Base-by-base conservation (phyloP, 2,329 filamentous ascomycete genomes). In the Exophiala aquamarina region DNA sequence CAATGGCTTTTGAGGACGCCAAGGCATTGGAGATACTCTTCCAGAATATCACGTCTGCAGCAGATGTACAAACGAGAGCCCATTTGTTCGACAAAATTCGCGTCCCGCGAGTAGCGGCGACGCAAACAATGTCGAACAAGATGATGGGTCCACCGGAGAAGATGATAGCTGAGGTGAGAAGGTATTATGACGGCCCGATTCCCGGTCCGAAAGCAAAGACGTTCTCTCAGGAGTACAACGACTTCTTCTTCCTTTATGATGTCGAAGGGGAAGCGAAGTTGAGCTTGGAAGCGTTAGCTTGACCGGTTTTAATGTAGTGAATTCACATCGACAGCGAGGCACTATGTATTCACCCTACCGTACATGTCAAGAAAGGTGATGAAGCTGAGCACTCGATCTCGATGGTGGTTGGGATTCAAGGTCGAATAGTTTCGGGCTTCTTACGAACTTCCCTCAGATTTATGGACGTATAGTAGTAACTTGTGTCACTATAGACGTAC, bases 1-100 rank as follows among this genome's bases (percentile, higher is more conserved):
- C 59, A 2, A 65, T 64, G 63, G 63, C 62, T 4, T 60, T 67
- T 10, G 63, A 66, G 47, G 63, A 66, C 43, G 61, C 62, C 0
- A 48, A 61, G 1, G 58, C 57, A 2, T 53, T 66, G 6, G 60
- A 63, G 2, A 57, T 59, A 1, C 44, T 66, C 10, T 54, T 66
- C 10, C 54, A 56, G 1, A 17, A 44, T n/a, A 15, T 45, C 34
- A 37, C 14, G 11, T 26, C 19, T 3, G 14, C 26, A 2, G 39
- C 23, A 6, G 44, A 48, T 3, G 51, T 54, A 13, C 14, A 19
- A 5, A 21, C 32, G 5, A 19, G 44, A 15, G 39, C 51, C 10
- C 32, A 46, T 11, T n/a, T 37, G 5, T 54, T 50, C 36, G 43
- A 50, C 41, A 15, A 39, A 8, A 39, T 56, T 6, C 50, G 53